Percentiles rank a stretch among this genome's conserved stretches.
phyloP scores from a whole-genome alignment of 2,329 filamentous ascomycete species.

The Aureobasidium sp. region DNA sequence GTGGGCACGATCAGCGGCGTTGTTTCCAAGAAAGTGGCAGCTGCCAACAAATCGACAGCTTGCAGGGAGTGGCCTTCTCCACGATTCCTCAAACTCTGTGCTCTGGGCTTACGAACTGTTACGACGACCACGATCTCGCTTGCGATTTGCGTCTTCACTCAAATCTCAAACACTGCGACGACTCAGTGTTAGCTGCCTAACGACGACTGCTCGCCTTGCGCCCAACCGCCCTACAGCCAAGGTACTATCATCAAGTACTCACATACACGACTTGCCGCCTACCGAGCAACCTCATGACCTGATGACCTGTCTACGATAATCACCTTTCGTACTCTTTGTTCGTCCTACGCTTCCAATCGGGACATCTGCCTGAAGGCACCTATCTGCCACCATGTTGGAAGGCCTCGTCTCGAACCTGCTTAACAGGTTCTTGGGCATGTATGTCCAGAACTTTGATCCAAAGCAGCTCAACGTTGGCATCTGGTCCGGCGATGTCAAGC shows the following conservation, averaged over 20 bases:
- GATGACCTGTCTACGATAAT: conserved; percentile 10
- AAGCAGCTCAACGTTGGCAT: conserved; percentile 97
- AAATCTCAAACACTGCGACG: not conserved
- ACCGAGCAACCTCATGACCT: not conserved
- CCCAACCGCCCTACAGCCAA: not conserved
- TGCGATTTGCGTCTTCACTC: not conserved
- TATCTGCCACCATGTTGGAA: conserved; percentile 73
- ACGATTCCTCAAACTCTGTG: not conserved
- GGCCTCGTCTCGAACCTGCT: conserved; percentile 92
- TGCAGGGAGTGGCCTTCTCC: not conserved
- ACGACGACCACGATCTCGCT: not conserved
- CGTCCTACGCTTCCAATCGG: not conserved
- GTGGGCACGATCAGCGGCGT: conserved; percentile 4
- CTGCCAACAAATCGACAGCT: not conserved
- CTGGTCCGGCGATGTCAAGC: conserved; percentile 96
- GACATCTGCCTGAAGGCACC: conserved; percentile 59
- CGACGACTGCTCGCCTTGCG: not conserved
- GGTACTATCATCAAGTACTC: not conserved
- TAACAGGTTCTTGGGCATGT: conserved; percentile 99
- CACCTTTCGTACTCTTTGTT: not conserved
- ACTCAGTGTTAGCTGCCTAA: not conserved
- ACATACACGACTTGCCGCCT: not conserved
- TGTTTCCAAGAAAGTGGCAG: conserved; percentile 4
- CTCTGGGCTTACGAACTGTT: not conserved
- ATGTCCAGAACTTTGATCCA: conserved; percentile 98